A percentile compares a stretch with the other conserved stretches of the same genome.
Conservation (phyloP, 202 grass and related monocot species). For the Eragrostis tef region DNA sequence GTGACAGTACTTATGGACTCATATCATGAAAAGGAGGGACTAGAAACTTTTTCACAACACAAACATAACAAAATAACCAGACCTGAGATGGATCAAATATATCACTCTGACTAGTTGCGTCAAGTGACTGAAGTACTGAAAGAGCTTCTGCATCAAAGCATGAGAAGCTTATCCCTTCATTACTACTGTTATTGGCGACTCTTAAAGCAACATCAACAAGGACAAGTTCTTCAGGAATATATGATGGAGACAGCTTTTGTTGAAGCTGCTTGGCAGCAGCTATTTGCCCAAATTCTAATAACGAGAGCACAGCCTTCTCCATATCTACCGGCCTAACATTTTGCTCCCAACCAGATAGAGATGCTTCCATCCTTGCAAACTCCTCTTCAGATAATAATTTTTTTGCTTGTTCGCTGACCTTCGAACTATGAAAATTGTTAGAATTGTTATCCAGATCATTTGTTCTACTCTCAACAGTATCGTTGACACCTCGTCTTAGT, state of each 20-base stretch:
- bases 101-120: conserved; percentile 54
- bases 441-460: conserved; percentile 64
- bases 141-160: conserved; percentile 57
- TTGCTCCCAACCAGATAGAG: conserved; percentile 92
- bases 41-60: conserved; percentile 39
- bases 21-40: neutral
- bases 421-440: conserved; percentile 52
- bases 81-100: conserved; percentile 75
- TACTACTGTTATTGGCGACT: conserved; percentile 61
- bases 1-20: neutral
- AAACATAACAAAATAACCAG: conserved; percentile 39
- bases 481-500: conserved; percentile 56
- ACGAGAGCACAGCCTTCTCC: conserved; percentile 91
- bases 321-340: conserved; percentile 85
- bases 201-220: conserved; percentile 87
- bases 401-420: conserved; percentile 58
- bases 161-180: conserved; percentile 64
- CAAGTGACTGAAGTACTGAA: conserved; percentile 62
- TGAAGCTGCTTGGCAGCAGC: conserved; percentile 95
- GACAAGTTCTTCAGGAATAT: conserved; percentile 81
- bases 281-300: conserved; percentile 97
- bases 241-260: conserved; percentile 85
- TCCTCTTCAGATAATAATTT: conserved; percentile 64
- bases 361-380: conserved; percentile 68
- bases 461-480: conserved; percentile 59